Evolutionary conservation across 768 basidiomycete species (phyloP), one percentile per base, ranked within the genome.

Genomic region (Roridomyces roridus): DNA sequence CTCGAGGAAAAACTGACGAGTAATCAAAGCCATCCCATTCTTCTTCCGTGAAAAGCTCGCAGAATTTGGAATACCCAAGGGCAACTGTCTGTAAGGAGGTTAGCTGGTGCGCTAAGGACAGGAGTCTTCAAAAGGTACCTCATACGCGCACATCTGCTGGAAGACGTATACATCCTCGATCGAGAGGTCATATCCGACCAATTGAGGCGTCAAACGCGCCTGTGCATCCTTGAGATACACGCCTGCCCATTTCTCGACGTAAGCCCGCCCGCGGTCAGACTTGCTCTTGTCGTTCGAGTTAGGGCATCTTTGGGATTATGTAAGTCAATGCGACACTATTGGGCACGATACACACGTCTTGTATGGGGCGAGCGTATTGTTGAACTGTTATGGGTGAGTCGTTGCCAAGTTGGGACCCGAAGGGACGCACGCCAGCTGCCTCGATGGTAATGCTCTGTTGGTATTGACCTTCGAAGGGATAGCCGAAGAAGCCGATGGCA

Each of bases 11-110:
- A 23, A 75, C 88, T 52, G 62, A 92, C 85, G 89, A 80, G 59
- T 97, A 96, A 69, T 92, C 84, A 69, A 94, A 96, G 0, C 93
- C 93, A 68, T 91, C 88, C 95, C 94, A 98, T 72, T 97, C 95
- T 40, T 92, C 86, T 65, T 89, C 82, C 0, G 92, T 94, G 72
- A 98, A 98, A 3, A 97, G 76, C 51, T 87, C 86, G 61, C 94
- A 98, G 74, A 96, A 98, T 60, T 87, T 88, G 15, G 92, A 94
- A 68, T 93, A 96, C 9, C 93, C 94, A 11, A 96, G 79, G 0
- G 93, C 91, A 41, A 96, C 96, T 17, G 96, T 95, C 90, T 92
- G 50, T 12, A 31, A 11, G 11, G 15, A 34, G 2, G 10, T 8
- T 4, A 10, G 3, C 15, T 8, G 7, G 31, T 8, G n/a, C n/a